Evolutionary conservation across 1,284 basidiomycete species (phyloP).

Genomic region (Chiua sp.): DNA sequence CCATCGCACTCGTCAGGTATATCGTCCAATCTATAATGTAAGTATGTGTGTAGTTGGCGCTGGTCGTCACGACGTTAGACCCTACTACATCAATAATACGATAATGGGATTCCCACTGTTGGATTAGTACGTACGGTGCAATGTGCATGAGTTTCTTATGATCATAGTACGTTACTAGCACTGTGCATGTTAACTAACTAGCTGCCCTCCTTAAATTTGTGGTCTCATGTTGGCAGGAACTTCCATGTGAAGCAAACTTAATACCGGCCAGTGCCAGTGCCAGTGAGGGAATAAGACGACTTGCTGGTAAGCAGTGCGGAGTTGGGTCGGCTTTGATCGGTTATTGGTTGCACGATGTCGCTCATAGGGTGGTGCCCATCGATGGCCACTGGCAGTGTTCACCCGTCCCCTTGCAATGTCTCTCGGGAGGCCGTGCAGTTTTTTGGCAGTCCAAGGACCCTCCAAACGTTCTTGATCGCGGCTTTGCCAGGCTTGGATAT

Average conservation of each 20-base stretch:
- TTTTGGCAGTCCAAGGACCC: neutral
- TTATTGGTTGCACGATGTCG: constrained; percentile 21
- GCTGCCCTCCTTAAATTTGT: neutral
- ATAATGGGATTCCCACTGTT: neutral
- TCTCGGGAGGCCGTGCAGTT: constrained; percentile 1
- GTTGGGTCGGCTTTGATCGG: constrained; percentile 24
- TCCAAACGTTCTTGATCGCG: constrained; percentile 10
- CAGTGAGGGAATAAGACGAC: no score
- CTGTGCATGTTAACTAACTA: neutral
- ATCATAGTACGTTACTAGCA: neutral
- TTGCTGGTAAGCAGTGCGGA: constrained; percentile 14
- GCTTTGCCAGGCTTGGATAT: neutral
- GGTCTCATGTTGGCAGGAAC: neutral
- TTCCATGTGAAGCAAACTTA: no score
- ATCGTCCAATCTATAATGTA: neutral
- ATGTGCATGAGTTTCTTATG: neutral
- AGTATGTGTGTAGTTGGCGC: neutral
- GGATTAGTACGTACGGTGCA: neutral
- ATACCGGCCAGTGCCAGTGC: no score
- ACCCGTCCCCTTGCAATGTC: neutral
- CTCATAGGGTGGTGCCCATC: constrained; percentile 1
- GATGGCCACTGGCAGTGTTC: neutral
- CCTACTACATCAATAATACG: neutral
- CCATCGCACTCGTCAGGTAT: neutral
- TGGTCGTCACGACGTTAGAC: neutral